Conservation (phyloP, 352 stramenopile genomes). For the Globisporangium yorkense region DNA sequence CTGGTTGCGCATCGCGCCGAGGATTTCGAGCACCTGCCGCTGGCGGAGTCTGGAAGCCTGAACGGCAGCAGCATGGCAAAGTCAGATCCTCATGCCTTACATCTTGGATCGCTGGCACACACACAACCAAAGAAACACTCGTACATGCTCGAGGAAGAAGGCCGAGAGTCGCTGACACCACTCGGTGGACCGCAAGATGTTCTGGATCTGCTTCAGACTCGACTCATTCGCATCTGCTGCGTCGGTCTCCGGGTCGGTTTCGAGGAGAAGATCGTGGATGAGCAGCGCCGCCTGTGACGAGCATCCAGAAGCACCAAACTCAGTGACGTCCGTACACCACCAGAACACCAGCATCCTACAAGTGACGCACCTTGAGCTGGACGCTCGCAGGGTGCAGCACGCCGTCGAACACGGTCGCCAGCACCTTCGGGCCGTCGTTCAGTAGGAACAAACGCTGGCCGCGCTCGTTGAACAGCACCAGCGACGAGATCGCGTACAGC, state of each 20-base stretch:
- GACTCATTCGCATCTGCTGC: slow-evolving; percentile 6
- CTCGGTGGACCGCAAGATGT: slow-evolving; percentile 31
- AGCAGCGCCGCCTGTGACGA: slow-evolving; percentile 46
- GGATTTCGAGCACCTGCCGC: slow-evolving; percentile 44
- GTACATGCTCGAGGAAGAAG: slow-evolving; percentile 48
- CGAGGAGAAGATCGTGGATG: slow-evolving; percentile 58
- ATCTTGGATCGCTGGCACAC: not conserved
- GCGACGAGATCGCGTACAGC: slow-evolving; percentile 69
- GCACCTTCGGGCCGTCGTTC: slow-evolving; percentile 29
- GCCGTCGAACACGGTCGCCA: slow-evolving; percentile 39
- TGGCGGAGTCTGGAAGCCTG: slow-evolving; percentile 33
- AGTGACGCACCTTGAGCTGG: slow-evolving; percentile 51
- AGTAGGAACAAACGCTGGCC: slow-evolving; percentile 57
- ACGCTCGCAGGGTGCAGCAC: slow-evolving; percentile 31
- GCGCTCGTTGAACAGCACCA: slow-evolving; percentile 63
- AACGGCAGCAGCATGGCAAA: not conserved
- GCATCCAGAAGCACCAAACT: not conserved
- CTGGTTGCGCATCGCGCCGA: slow-evolving; percentile 58
- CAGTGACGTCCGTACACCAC: not conserved
- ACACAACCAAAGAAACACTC: slow-evolving; percentile 2
- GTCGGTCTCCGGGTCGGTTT: slow-evolving; percentile 15
- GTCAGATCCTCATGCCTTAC: not conserved
- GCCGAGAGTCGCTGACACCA: slow-evolving; percentile 54
- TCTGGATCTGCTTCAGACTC: slow-evolving; percentile 41
- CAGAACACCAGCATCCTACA: slow-evolving; percentile 1